These are phyloP conservation scores for Cryptococcus jaspeensis DNA, from an alignment of 1,284 basidiomycete species.

Conservation along the genomic window DNA sequence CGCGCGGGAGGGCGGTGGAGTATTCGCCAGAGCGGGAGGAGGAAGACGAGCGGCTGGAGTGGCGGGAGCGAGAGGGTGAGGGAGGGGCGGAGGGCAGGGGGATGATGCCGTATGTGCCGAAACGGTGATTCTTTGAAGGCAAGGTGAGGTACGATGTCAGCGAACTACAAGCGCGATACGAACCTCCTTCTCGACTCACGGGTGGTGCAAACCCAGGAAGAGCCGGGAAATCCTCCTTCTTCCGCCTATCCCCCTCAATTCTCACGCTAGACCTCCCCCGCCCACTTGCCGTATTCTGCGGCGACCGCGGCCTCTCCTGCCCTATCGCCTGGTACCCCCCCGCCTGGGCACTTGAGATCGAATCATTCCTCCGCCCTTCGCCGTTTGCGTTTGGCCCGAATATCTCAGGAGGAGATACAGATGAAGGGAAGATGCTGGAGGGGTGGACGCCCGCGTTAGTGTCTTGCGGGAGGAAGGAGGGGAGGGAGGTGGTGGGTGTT, in stretches of 20 bases:
- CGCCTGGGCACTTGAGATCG: conserved; percentile 4
- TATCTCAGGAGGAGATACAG: conserved; percentile 31
- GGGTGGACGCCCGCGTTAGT: conserved; percentile 25
- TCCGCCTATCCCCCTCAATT: neutral
- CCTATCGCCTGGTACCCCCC: neutral
- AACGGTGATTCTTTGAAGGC: conserved; percentile 69
- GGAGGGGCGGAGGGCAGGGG: conserved; percentile 61
- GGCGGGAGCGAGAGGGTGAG: conserved; percentile 51
- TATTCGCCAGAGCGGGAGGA: conserved; percentile 58
- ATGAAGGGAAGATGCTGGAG: conserved; percentile 33
- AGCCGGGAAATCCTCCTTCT: conserved; percentile 63
- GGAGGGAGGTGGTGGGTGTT: conserved; percentile 18
- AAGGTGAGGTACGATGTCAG: neutral
- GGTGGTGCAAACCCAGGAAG: conserved; percentile 86
- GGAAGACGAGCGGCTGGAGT: conserved; percentile 58
- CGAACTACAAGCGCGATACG: too few species aligned
- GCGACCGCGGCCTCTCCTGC: conserved; percentile 18
- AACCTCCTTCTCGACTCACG: too few species aligned
- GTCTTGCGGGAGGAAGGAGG: conserved; percentile 20
- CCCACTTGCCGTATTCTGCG: conserved; percentile 37
- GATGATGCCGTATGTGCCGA: conserved; percentile 81
- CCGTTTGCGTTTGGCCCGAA: conserved; percentile 7
- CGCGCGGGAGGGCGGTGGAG: conserved; percentile 64
- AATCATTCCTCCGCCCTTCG: neutral
- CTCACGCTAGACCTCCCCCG: neutral